Conservation (phyloP, 345 rosid genomes). For the Populus pruinosa region DNA sequence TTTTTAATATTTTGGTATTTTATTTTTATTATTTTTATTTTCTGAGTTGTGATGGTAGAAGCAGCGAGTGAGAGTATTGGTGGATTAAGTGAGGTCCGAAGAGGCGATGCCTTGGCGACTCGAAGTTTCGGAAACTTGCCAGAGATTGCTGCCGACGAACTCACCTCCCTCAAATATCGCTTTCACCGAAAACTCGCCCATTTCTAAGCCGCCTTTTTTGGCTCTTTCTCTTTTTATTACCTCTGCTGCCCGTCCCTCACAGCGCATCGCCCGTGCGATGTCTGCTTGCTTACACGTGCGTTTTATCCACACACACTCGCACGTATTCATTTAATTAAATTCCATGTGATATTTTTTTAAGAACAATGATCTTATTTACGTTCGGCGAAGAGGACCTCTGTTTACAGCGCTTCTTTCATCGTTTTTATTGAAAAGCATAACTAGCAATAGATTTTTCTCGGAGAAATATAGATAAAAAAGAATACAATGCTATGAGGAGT, state of each 20-base stretch:
- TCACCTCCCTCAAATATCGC: conserved; percentile 31
- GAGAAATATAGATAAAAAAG: neutral
- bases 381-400: neutral
- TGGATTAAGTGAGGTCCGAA: conserved; percentile 31
- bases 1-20: neutral
- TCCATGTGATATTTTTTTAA: conserved; percentile 25
- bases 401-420: neutral
- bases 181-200: conserved; percentile 68
- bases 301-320: neutral
- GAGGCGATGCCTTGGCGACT: conserved; percentile 46
- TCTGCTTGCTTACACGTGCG: neutral
- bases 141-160: conserved; percentile 41
- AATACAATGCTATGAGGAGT: neutral
- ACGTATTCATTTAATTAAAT: conserved; percentile 21
- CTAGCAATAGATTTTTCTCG: neutral
- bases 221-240: neutral
- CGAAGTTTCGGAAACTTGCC: conserved; percentile 72
- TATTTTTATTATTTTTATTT: neutral
- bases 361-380: neutral
- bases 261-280: conserved; percentile 7
- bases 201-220: conserved; percentile 35
- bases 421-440: neutral
- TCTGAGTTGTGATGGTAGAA: conserved; percentile 14
- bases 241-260: neutral
- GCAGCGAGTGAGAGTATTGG: conserved; percentile 31